Conservation (phyloP, 108 stramenopile species). For the Mediolabrus comicus region DNA sequence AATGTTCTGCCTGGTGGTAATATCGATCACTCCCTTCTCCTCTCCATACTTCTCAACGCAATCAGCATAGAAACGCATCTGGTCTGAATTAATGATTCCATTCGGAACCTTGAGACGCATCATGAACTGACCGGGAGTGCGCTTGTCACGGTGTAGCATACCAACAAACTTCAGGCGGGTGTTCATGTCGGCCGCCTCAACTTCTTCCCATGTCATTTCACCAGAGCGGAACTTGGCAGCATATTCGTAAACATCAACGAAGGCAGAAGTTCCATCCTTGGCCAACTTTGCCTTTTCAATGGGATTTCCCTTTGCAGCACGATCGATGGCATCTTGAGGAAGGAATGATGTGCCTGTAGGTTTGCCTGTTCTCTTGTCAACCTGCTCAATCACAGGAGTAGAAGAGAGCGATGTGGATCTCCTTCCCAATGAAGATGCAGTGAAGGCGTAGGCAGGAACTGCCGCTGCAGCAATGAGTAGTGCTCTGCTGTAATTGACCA, state of each 20-base stretch:
- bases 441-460: not conserved
- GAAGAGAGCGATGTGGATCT: not conserved
- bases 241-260: conserved; percentile 86
- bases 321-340: conserved; percentile 67
- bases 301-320: conserved; percentile 60
- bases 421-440: not conserved
- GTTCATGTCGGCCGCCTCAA: conserved; percentile 83
- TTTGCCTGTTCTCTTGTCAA: conserved; percentile 51
- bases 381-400: conserved; percentile 2
- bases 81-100: conserved; percentile 90
- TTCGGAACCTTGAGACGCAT: conserved; percentile 91
- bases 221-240: conserved; percentile 81
- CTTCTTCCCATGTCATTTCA: conserved; percentile 87
- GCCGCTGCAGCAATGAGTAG: not conserved
- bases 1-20: conserved; percentile 91
- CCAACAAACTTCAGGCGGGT: conserved; percentile 91
- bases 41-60: conserved; percentile 85
- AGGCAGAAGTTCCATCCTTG: conserved; percentile 80
- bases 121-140: conserved; percentile 96
- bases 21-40: conserved; percentile 85
- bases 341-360: conserved; percentile 80
- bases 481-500: not conserved
- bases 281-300: conserved; percentile 82
- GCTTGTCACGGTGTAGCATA: conserved; percentile 89
- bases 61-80: conserved; percentile 86